Conservation (phyloP, 2,329 filamentous ascomycete genomes). For the Fusarium decemcellulare region DNA sequence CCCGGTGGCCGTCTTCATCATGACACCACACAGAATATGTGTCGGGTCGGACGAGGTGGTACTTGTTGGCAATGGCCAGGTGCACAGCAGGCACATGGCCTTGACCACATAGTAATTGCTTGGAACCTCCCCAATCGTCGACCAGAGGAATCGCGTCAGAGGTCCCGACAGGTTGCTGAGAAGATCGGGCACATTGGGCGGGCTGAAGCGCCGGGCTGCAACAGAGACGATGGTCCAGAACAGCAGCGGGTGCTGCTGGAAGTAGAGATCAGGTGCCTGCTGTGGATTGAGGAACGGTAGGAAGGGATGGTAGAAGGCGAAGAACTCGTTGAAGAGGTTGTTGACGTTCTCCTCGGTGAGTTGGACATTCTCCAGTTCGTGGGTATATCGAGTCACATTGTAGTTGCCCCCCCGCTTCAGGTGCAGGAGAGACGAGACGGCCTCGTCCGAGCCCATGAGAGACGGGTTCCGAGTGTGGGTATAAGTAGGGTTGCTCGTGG, state of each 20-base stretch:
- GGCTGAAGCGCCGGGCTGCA: conserved; percentile 78
- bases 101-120: conserved; percentile 87
- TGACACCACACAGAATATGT: conserved; percentile 84
- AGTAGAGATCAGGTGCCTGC: conserved; percentile 80
- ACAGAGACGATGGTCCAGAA: conserved; percentile 89
- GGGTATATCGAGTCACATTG: conserved; percentile 70
- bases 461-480: conserved; percentile 75
- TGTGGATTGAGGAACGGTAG: conserved; percentile 80
- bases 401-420: conserved; percentile 77
- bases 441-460: conserved; percentile 78
- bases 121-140: conserved; percentile 81
- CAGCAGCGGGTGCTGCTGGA: conserved; percentile 82
- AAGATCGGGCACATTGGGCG: conserved; percentile 69
- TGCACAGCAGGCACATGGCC: conserved; percentile 83
- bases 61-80: conserved; percentile 87
- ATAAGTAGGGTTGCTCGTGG: conserved; percentile 66
- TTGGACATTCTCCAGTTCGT: conserved; percentile 74
- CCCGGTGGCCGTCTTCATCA: conserved; percentile 90
- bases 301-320: conserved; percentile 82
- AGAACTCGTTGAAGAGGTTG: conserved; percentile 81
- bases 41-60: conserved; percentile 85
- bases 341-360: conserved; percentile 74
- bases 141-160: conserved; percentile 81
- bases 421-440: conserved; percentile 75
- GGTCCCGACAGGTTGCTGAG: conserved; percentile 78